Conservation (phyloP, 441 rosid species). For the Sinapis alba region DNA sequence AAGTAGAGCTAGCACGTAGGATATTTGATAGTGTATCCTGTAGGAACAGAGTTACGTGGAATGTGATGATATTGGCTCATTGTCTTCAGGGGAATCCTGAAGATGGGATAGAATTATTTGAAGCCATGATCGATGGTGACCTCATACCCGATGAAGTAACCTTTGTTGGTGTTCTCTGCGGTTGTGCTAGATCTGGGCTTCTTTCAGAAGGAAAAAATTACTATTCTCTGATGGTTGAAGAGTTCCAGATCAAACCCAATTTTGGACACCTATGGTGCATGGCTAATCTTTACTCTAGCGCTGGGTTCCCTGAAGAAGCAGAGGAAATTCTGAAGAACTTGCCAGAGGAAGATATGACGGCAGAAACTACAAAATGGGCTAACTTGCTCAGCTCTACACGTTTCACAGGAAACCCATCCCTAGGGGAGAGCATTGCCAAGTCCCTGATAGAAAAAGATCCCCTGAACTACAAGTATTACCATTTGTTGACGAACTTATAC, state of each 20-base stretch:
- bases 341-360: slow-evolving; percentile 41
- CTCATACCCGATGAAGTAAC: slow-evolving; percentile 51
- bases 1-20: slow-evolving; percentile 46
- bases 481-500: slow-evolving; percentile 59
- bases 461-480: slow-evolving; percentile 54
- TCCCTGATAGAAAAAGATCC: slow-evolving; percentile 59
- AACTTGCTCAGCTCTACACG: slow-evolving; percentile 56
- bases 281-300: slow-evolving; percentile 53
- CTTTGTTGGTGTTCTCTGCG: slow-evolving; percentile 53
- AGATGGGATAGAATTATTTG: slow-evolving; percentile 48
- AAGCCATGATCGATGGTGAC: slow-evolving; percentile 30
- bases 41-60: slow-evolving; percentile 53
- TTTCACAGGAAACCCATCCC: slow-evolving; percentile 45
- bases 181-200: slow-evolving; percentile 50
- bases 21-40: slow-evolving; percentile 43
- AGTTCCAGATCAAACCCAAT: slow-evolving; percentile 53
- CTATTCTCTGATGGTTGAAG: slow-evolving; percentile 46
- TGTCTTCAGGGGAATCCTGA: slow-evolving; percentile 60
- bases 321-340: slow-evolving; percentile 46
- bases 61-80: slow-evolving; percentile 65
- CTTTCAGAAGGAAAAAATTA: slow-evolving; percentile 47
- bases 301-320: slow-evolving; percentile 44
- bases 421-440: slow-evolving; percentile 59
- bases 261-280: slow-evolving; percentile 66
- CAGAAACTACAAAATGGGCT: slow-evolving; percentile 55